Percentiles rank a stretch among this genome's conserved stretches.
Evolutionary conservation across 768 basidiomycete species (phyloP).

Genomic region (Lentinula sp.): DNA sequence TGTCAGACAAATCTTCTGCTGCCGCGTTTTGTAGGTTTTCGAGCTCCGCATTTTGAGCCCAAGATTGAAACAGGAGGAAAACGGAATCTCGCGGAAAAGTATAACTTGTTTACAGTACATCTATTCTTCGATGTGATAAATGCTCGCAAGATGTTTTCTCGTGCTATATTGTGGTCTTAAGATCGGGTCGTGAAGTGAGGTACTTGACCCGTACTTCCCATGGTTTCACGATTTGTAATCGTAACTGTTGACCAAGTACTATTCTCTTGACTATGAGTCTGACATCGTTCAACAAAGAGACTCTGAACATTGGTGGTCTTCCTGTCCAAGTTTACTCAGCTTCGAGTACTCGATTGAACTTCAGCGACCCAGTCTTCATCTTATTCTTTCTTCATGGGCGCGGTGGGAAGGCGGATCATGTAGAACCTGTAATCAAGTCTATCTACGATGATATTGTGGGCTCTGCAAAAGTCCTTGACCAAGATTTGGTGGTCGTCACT

Average conservation of each 20-base stretch:
- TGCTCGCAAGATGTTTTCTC: not conserved
- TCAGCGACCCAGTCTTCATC: conserved; percentile 21
- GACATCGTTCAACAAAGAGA: conserved; percentile 12
- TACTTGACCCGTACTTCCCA: too few species aligned
- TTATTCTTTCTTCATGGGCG: conserved; percentile 42
- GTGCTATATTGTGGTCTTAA: too few species aligned
- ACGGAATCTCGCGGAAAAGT: not conserved
- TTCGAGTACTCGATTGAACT: conserved; percentile 1
- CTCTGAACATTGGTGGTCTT: conserved; percentile 30
- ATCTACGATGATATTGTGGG: conserved; percentile 17
- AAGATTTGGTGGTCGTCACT: conserved; percentile 28
- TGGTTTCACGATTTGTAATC: too few species aligned
- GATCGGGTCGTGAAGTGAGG: too few species aligned
- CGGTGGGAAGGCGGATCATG: conserved; percentile 20
- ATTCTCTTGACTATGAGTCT: not conserved
- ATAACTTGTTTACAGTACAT: not conserved
- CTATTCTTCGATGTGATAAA: not conserved
- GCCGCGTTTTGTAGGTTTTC: not conserved
- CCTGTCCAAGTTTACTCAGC: conserved; percentile 23
- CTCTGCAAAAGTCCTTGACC: not conserved
- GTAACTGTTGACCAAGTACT: not conserved
- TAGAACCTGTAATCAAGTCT: conserved; percentile 20
- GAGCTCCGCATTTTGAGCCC: not conserved
- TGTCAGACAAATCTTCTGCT: not conserved
- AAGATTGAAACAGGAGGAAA: not conserved